phyloP scores from a whole-genome alignment of 1,284 basidiomycete genomes.

The Tilletiaria anomala region DNA sequence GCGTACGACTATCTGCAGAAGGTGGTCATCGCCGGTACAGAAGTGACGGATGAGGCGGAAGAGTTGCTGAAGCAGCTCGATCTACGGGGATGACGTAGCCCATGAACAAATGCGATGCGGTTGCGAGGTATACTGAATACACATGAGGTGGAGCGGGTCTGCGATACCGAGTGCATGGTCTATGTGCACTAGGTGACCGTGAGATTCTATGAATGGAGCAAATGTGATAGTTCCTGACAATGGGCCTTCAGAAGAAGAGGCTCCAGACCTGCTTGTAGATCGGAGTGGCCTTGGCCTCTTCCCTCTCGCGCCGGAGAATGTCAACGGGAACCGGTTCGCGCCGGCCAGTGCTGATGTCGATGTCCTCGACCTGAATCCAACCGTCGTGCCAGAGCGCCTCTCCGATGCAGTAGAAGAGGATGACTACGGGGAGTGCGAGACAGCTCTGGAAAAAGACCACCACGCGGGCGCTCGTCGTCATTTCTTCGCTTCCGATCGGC shows the following conservation, averaged over 20 bases:
- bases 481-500: constrained; percentile 29
- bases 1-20: constrained; percentile 34
- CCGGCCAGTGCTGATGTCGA: constrained; percentile 35
- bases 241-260: constrained; percentile 29
- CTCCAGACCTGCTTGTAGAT: constrained; percentile 4
- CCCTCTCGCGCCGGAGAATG: constrained; percentile 29
- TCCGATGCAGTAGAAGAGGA: constrained; percentile 5
- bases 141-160: no score
- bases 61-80: constrained; percentile 29
- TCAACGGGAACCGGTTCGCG: constrained; percentile 19
- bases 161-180: no score
- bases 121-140: no score
- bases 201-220: no score
- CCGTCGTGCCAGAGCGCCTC: constrained; percentile 1
- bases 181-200: no score
- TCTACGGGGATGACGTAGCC: no score
- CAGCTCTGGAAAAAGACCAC: constrained; percentile 44
- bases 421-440: constrained; percentile 36
- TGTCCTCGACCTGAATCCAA: constrained; percentile 18
- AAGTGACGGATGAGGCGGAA: constrained; percentile 30
- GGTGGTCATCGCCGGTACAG: constrained; percentile 30
- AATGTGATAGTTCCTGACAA: no score
- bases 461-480: constrained; percentile 29
- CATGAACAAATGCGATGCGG: no score
- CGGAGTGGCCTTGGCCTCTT: constrained; percentile 18